Conservation (phyloP, 371 early-diverging fungal genomes). For the Lichtheimia corymbifera region DNA sequence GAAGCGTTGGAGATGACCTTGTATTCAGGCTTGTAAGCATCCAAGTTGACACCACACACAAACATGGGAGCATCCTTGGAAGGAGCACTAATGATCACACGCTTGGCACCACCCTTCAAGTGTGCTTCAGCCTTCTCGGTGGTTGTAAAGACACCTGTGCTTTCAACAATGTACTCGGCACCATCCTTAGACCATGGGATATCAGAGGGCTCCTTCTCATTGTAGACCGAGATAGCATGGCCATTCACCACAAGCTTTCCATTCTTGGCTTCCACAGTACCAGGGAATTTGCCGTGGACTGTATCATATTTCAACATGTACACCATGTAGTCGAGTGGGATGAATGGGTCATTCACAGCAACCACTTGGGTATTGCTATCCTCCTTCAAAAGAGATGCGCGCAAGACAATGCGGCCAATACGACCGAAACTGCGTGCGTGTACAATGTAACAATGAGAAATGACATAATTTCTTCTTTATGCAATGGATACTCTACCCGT, state of each 20-base stretch:
- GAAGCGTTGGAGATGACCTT: conserved; percentile 98
- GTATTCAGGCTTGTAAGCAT: conserved; percentile 83
- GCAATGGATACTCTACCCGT: conserved; percentile 16
- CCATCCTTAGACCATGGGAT: conserved; percentile 92
- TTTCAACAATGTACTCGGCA: conserved; percentile 76
- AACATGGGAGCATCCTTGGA: conserved; percentile 90
- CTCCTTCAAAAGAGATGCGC: conserved; percentile 71
- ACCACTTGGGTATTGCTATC: conserved; percentile 84
- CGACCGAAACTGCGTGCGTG: conserved; percentile 84
- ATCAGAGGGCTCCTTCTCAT: conserved; percentile 75
- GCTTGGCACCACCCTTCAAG: conserved; percentile 90
- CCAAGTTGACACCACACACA: conserved; percentile 95
- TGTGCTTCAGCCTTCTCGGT: conserved; percentile 88
- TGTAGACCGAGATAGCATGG: conserved; percentile 73
- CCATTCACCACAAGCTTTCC: conserved; percentile 90
- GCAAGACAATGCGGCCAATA: conserved; percentile 98
- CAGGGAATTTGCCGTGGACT: conserved; percentile 93
- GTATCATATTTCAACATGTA: conserved; percentile 98
- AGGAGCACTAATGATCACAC: conserved; percentile 99
- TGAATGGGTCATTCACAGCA: conserved; percentile 99
- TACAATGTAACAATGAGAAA: not conserved
- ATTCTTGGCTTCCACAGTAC: conserved; percentile 74
- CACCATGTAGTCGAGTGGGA: conserved; percentile 94
- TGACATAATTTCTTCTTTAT: too few relatives aligned
- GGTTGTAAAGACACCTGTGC: conserved; percentile 91